phyloP scores from a whole-genome alignment of 75 land plant genomes.

The Pinus taeda region DNA sequence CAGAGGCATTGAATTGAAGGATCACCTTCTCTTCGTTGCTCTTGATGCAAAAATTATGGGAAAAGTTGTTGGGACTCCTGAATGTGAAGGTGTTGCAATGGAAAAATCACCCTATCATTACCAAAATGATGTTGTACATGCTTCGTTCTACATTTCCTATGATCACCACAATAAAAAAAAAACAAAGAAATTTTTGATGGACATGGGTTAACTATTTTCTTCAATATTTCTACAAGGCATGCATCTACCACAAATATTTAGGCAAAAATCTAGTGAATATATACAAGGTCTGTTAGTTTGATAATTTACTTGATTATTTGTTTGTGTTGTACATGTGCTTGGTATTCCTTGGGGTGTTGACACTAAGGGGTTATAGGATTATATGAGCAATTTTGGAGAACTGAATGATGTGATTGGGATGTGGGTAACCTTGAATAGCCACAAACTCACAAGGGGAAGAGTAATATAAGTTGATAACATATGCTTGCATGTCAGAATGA shows the following conservation, averaged over 20 bases:
- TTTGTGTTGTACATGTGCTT: conserved; percentile 27
- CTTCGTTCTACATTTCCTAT: background rate
- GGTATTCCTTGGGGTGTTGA: conserved; percentile 65
- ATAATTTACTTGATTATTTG: background rate
- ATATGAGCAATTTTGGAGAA: conserved; percentile 76
- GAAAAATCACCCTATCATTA: conserved; percentile 68
- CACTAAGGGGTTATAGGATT: conserved; percentile 43
- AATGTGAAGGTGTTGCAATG: conserved; percentile 95
- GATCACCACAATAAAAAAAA: background rate
- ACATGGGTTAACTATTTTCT: background rate
- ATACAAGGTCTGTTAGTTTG: background rate
- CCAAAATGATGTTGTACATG: background rate
- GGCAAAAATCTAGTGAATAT: background rate
- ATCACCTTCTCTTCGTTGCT: conserved; percentile 86
- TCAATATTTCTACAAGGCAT: background rate
- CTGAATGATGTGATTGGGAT: conserved; percentile 80
- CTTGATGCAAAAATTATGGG: conserved; percentile 67
- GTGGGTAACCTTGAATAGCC: conserved; percentile 31
- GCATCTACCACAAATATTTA: background rate
- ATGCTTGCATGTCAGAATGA: background rate
- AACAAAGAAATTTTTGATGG: background rate
- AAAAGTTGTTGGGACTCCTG: conserved; percentile 92
- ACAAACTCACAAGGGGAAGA: background rate
- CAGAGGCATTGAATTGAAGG: conserved; percentile 91
- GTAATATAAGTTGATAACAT: background rate